These are phyloP conservation scores for Xylariaceae sp. DNA, from an alignment of 2,329 filamentous ascomycete genomes.

Conservation along the genomic window DNA sequence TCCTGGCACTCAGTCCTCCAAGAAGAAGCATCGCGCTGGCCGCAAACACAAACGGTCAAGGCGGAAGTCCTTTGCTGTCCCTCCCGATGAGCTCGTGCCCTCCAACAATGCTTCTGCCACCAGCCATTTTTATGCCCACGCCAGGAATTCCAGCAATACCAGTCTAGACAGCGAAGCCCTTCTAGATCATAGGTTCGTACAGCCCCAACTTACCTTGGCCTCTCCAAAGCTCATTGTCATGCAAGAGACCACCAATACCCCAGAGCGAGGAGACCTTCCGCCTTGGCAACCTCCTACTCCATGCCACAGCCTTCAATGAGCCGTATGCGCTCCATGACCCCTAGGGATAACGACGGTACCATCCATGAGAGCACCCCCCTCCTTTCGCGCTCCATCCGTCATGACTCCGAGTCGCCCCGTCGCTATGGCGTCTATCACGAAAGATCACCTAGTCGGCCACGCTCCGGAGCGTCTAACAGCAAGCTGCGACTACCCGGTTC, in stretches of 20 bases:
- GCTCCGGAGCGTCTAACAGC: conserved; percentile 48
- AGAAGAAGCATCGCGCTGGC: conserved; percentile 71
- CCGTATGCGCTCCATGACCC: conserved; percentile 18
- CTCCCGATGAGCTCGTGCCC: conserved; percentile 49
- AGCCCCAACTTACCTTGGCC: neutral
- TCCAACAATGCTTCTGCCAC: conserved; percentile 23
- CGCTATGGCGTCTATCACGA: conserved; percentile 44
- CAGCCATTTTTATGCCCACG: conserved; percentile 48
- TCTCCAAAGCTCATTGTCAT: neutral
- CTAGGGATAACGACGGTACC: conserved; percentile 43
- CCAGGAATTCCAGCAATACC: conserved; percentile 68
- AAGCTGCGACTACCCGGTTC: conserved; percentile 33
- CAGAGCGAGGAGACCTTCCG: conserved; percentile 60
- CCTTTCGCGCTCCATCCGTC: conserved; percentile 41
- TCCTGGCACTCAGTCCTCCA: conserved; percentile 18
- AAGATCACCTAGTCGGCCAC: conserved; percentile 37
- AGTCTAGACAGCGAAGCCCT: conserved; percentile 87
- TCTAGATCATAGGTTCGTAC: conserved; percentile 67
- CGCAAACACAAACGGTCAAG: conserved; percentile 70
- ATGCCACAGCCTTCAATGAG: conserved; percentile 21
- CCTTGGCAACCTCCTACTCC: conserved; percentile 31
- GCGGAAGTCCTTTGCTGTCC: conserved; percentile 73
- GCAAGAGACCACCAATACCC: conserved; percentile 36
- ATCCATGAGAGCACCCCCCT: conserved; percentile 54
- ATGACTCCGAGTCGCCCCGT: conserved; percentile 28